A percentile compares a stretch with the other conserved stretches of the same genome.
phyloP scores from a whole-genome alignment of 2,329 filamentous ascomycete genomes.

The Alternaria burnsii region DNA sequence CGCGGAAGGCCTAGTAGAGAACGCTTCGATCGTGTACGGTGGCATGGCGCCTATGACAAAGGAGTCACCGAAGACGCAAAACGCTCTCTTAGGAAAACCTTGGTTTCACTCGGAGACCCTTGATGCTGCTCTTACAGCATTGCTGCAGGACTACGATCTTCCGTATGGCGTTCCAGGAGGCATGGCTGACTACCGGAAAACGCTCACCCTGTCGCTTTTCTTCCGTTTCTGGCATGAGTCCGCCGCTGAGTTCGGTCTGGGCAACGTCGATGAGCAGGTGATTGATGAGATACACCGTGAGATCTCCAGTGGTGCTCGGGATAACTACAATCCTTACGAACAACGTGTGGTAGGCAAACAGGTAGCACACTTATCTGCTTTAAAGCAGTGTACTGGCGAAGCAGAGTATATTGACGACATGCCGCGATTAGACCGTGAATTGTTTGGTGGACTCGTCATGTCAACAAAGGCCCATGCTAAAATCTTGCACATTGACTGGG shows the following conservation, averaged over 20 bases:
- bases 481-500: constrained; percentile 78
- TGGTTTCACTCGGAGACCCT: constrained; percentile 83
- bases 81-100: constrained; percentile 75
- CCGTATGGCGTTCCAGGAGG: constrained; percentile 89
- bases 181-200: constrained; percentile 94
- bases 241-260: constrained; percentile 66
- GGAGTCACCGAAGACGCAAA: constrained; percentile 76
- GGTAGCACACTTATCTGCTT: constrained; percentile 82
- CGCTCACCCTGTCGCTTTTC: constrained; percentile 89
- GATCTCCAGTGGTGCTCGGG: constrained; percentile 80
- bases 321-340: constrained; percentile 79
- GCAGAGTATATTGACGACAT: constrained; percentile 97
- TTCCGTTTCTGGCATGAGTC: constrained; percentile 97
- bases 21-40: constrained; percentile 84
- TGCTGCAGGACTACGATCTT: constrained; percentile 85
- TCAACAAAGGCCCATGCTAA: constrained; percentile 89
- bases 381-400: constrained; percentile 92
- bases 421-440: constrained; percentile 80
- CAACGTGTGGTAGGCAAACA: constrained; percentile 85
- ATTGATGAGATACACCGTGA: constrained; percentile 83
- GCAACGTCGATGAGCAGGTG: constrained; percentile 72
- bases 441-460: constrained; percentile 86
- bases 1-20: constrained; percentile 71
- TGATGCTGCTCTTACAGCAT: constrained; percentile 82
- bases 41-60: constrained; percentile 93